These are phyloP conservation scores for Myrica gale DNA, from an alignment of 306 rosid species.

Conservation along the genomic window DNA sequence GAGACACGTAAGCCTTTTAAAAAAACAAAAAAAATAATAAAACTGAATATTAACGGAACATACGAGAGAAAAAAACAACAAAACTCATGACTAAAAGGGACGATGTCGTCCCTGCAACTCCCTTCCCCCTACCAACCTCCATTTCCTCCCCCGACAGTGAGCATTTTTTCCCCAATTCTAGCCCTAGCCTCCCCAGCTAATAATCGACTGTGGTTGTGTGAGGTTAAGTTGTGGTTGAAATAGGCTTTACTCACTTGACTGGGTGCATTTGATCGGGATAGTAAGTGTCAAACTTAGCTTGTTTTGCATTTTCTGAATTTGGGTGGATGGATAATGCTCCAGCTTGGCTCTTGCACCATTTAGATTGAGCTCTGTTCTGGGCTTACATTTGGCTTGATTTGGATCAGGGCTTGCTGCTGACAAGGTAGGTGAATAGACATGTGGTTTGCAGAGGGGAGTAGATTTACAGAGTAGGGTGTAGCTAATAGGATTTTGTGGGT, in stretches of 20 bases:
- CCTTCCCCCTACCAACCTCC: too few relatives aligned
- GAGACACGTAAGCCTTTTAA: too few relatives aligned
- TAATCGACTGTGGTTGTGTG: not conserved
- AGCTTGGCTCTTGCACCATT: not conserved
- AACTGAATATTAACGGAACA: too few relatives aligned
- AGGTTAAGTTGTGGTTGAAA: not conserved
- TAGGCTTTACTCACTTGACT: not conserved
- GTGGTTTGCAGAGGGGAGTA: not conserved
- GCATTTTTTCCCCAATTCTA: too few relatives aligned
- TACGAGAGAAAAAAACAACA: too few relatives aligned
- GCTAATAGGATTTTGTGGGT: not conserved
- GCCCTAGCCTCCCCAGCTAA: too few relatives aligned
- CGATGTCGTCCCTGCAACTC: too few relatives aligned
- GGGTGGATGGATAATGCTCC: not conserved
- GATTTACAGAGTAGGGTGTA: not conserved
- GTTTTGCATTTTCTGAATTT: not conserved
- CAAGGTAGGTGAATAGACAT: not conserved
- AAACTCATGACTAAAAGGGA: too few relatives aligned
- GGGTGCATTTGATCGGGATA: not conserved
- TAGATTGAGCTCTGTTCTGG: not conserved
- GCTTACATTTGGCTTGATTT: constrained; percentile 5
- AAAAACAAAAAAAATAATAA: too few relatives aligned
- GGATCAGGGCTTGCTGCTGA: not conserved
- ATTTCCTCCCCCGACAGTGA: too few relatives aligned
- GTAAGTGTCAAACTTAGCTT: not conserved